Conservation (phyloP, 768 basidiomycete genomes). For the Butyriboletus loyo region DNA sequence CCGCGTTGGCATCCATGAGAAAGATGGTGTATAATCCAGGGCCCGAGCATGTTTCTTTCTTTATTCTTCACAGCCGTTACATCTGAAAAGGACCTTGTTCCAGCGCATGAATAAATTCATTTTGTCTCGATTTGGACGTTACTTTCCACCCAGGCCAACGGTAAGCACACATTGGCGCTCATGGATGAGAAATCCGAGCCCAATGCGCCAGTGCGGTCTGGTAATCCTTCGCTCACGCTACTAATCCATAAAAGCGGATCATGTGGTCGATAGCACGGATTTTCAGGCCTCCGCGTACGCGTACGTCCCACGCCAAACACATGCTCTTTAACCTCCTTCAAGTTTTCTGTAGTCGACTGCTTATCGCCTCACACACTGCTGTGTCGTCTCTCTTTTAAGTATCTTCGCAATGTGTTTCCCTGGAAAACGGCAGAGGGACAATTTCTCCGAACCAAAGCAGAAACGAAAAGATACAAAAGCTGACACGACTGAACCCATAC, state of each 20-base stretch:
- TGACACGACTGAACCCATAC: background rate
- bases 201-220: background rate
- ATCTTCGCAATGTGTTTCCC: conserved; percentile 37
- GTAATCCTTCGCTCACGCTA: background rate
- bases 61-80: background rate
- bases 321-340: background rate
- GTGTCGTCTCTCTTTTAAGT: background rate
- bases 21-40: background rate
- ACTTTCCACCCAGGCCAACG: background rate
- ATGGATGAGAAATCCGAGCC: conserved; percentile 10
- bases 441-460: conserved; percentile 29
- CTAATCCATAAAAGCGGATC: conserved; percentile 13
- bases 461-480: conserved; percentile 14
- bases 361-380: conserved; percentile 10
- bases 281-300: conserved; percentile 5
- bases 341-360: background rate
- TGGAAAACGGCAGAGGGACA: conserved; percentile 35
- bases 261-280: conserved; percentile 10
- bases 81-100: background rate
- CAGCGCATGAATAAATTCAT: background rate
- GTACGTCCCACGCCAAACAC: conserved; percentile 25
- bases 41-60: too few relatives aligned
- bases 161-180: background rate
- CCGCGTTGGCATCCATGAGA: conserved; percentile 8
- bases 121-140: conserved; percentile 2